Conservation (phyloP, 1,284 basidiomycete species). For the Heterobasidion parviporum region DNA sequence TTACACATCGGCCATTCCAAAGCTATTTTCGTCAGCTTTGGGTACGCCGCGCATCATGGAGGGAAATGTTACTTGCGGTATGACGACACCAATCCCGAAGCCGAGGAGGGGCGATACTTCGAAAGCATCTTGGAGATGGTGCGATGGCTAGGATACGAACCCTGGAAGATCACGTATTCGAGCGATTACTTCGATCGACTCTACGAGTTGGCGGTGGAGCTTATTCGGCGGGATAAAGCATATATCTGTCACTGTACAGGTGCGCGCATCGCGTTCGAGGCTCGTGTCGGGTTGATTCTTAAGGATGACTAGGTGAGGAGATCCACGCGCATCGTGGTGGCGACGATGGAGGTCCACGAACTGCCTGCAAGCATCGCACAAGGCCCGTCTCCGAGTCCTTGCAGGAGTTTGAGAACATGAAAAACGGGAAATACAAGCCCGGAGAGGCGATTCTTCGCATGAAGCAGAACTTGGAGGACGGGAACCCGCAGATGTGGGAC, state of each 20-base stretch:
- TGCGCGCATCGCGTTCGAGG: slow-evolving; percentile 27
- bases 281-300: no score
- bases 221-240: slow-evolving; percentile 87
- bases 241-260: slow-evolving; percentile 96
- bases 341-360: slow-evolving; percentile 77
- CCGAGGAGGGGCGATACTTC: slow-evolving; percentile 94
- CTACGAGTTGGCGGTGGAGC: slow-evolving; percentile 85
- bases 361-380: slow-evolving; percentile 81
- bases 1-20: slow-evolving; percentile 97
- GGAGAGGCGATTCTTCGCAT: slow-evolving; percentile 92
- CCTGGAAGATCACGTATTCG: slow-evolving; percentile 98
- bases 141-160: slow-evolving; percentile 96
- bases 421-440: slow-evolving; percentile 81
- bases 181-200: slow-evolving; percentile 94
- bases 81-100: slow-evolving; percentile 98
- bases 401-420: slow-evolving; percentile 89
- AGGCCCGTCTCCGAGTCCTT: slow-evolving; percentile 84
- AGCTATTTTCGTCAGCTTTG: slow-evolving; percentile 98
- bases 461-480: slow-evolving; percentile 93
- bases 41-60: slow-evolving; percentile 87
- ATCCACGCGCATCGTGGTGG: slow-evolving; percentile 84
- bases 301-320: slow-evolving; percentile 62
- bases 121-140: slow-evolving; percentile 95
- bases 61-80: slow-evolving; percentile 93
- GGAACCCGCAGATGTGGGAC: slow-evolving; percentile 99